Evolutionary conservation across 208 protist genomes (phyloP).

Genomic region (Acanthamoeba castellanii): DNA sequence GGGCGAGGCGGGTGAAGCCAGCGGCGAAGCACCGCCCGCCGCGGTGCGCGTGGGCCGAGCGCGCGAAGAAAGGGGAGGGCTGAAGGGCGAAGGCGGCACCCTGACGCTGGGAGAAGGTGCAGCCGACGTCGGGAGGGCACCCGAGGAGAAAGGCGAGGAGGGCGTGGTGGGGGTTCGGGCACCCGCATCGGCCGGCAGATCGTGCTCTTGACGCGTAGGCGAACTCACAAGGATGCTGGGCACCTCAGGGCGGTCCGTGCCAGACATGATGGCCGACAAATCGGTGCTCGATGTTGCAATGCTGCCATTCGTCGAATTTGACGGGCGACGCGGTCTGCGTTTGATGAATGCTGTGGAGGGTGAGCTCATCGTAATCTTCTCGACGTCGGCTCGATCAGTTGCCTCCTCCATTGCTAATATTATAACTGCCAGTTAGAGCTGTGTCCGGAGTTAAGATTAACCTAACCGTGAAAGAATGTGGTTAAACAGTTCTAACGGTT

Average conservation of each 20-base stretch:
- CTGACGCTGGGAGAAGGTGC: background rate
- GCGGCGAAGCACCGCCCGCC: background rate
- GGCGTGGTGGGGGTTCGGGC: background rate
- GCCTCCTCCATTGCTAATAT: background rate
- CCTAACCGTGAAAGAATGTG: too few species aligned
- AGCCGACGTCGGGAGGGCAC: background rate
- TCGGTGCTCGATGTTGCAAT: background rate
- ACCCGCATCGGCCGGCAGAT: too few species aligned
- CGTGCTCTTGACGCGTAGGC: background rate
- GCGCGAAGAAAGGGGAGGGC: background rate
- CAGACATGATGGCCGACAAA: background rate
- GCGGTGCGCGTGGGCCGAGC: background rate
- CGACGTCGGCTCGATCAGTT: background rate
- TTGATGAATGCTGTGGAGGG: background rate
- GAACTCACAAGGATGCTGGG: background rate
- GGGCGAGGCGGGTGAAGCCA: background rate
- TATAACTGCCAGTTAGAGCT: too few species aligned
- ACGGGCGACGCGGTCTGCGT: background rate
- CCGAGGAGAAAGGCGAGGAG: background rate
- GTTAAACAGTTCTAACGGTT: too few species aligned
- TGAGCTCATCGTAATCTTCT: background rate
- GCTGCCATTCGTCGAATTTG: background rate
- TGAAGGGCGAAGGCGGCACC: conserved; percentile 28
- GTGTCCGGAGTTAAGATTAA: too few species aligned
- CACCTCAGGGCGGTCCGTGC: background rate